Percentiles rank a stretch among this genome's conserved stretches.
Evolutionary conservation across 768 basidiomycete genomes (phyloP).

Genomic region (button mushroom (Agaricus bisporus)): DNA sequence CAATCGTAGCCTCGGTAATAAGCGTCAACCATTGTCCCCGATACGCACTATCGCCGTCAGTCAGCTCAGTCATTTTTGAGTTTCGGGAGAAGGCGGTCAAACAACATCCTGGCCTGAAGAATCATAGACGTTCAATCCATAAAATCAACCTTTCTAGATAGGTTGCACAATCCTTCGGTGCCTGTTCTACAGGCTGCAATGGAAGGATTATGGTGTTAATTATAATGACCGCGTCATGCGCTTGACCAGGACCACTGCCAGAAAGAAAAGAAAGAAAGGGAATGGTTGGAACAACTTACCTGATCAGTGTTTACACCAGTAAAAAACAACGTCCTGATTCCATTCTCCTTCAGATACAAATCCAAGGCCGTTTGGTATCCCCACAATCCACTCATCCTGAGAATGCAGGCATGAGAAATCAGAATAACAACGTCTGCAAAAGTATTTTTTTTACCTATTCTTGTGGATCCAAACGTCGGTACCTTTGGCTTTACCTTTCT

Average conservation of each 20-base stretch:
- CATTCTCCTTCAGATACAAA: conserved; percentile 55
- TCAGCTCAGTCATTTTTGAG: no score
- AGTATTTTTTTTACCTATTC: conserved; percentile 39
- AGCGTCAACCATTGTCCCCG: conserved; percentile 57
- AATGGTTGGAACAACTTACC: conserved; percentile 25
- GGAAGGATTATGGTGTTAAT: background rate
- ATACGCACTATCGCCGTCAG: conserved; percentile 41
- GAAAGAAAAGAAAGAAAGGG: background rate
- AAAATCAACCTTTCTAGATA: no score
- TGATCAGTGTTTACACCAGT: conserved; percentile 66
- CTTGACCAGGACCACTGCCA: background rate
- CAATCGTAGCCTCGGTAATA: conserved; percentile 64
- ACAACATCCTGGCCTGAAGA: no score
- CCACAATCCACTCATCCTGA: conserved; percentile 63
- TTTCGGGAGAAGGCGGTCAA: no score
- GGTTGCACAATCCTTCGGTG: no score
- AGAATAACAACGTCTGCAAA: background rate
- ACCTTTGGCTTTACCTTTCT: conserved; percentile 44
- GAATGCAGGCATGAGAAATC: background rate
- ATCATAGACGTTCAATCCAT: no score
- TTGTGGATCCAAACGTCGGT: conserved; percentile 73
- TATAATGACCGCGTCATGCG: background rate
- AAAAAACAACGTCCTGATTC: conserved; percentile 55
- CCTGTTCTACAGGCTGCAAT: no score
- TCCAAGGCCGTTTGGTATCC: conserved; percentile 58